phyloP scores from a whole-genome alignment of 2,329 filamentous ascomycete species.

The Kalaharituber pfeilii region DNA sequence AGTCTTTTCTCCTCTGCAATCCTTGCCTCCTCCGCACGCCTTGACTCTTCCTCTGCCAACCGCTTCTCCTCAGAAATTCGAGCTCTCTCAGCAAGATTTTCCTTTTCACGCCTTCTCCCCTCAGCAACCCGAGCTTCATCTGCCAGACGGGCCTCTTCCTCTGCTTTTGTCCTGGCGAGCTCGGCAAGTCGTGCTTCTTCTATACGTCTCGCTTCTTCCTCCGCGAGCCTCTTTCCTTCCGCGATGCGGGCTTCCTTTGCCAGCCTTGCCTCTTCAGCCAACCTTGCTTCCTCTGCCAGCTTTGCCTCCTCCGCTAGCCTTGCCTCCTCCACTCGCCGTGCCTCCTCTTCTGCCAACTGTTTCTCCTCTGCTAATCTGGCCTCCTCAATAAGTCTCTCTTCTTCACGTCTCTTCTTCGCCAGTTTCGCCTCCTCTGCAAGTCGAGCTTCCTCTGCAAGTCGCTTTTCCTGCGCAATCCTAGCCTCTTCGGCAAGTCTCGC shows the following conservation, averaged over 20 bases:
- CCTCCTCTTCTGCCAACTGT: not conserved
- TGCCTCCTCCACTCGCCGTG: not conserved
- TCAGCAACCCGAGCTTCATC: not conserved
- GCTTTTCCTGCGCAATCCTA: slow-evolving; percentile 1
- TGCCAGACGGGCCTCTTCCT: not conserved
- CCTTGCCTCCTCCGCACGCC: not conserved
- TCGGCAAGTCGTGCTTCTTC: not conserved
- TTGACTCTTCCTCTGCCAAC: not conserved
- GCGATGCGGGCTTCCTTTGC: not conserved
- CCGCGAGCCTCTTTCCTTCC: not conserved
- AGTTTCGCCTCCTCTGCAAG: slow-evolving; percentile 2
- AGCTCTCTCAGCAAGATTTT: too few species aligned
- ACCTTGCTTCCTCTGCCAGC: not conserved
- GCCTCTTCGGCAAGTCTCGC: slow-evolving; percentile 2
- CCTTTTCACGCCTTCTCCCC: not conserved
- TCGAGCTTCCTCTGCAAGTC: slow-evolving; percentile 4
- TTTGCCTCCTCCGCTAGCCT: slow-evolving; percentile 1
- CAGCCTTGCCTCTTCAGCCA: not conserved
- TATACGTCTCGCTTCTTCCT: not conserved
- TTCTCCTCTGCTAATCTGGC: not conserved
- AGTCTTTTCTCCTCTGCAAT: not conserved
- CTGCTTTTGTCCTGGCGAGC: slow-evolving; percentile 1
- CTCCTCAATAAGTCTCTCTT: not conserved
- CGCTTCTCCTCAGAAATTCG: not conserved
- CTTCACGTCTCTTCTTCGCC: too few species aligned